A percentile compares a stretch with the other conserved stretches of the same genome.
Evolutionary conservation across 2,329 filamentous ascomycete species (phyloP).

Genomic region (Chaetomium globosum): DNA sequence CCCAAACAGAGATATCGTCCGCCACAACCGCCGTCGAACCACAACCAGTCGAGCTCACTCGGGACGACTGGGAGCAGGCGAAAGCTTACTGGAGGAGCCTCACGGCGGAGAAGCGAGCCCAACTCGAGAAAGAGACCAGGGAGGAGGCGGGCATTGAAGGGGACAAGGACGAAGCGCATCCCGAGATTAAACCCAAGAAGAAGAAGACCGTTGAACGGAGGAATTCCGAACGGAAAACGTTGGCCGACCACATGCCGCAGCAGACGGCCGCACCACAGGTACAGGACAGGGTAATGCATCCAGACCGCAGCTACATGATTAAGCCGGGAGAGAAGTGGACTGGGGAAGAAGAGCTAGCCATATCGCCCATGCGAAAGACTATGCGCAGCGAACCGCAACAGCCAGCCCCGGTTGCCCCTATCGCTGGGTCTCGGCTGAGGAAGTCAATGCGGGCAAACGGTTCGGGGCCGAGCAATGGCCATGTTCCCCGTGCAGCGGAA

Average conservation of each 20-base stretch:
- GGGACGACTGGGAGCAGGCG: slow-evolving; percentile 66
- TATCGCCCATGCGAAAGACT: slow-evolving; percentile 33
- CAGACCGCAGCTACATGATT: slow-evolving; percentile 40
- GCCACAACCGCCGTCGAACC: slow-evolving; percentile 29
- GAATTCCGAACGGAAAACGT: slow-evolving; percentile 45
- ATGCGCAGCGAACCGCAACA: slow-evolving; percentile 32
- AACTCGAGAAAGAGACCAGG: slow-evolving; percentile 61
- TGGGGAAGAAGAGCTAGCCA: slow-evolving; percentile 24
- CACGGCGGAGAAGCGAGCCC: slow-evolving; percentile 62
- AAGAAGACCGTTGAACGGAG: slow-evolving; percentile 49
- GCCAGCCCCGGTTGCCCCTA: slow-evolving; percentile 24
- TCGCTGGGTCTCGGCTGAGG: slow-evolving; percentile 41
- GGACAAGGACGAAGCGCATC: slow-evolving; percentile 46
- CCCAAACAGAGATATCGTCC: slow-evolving; percentile 28
- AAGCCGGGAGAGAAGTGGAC: slow-evolving; percentile 39
- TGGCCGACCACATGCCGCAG: slow-evolving; percentile 54
- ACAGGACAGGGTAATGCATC: slow-evolving; percentile 12
- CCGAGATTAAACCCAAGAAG: slow-evolving; percentile 43
- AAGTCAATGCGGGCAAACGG: slow-evolving; percentile 38
- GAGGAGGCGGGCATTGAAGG: slow-evolving; percentile 56
- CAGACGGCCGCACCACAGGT: slow-evolving; percentile 57
- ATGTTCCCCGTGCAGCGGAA: slow-evolving; percentile 8
- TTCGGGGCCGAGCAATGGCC: slow-evolving; percentile 7
- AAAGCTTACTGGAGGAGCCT: slow-evolving; percentile 72
- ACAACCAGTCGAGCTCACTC: slow-evolving; percentile 15